Conservation (phyloP, 805 yeast species). For the Alloascoidea africana region DNA sequence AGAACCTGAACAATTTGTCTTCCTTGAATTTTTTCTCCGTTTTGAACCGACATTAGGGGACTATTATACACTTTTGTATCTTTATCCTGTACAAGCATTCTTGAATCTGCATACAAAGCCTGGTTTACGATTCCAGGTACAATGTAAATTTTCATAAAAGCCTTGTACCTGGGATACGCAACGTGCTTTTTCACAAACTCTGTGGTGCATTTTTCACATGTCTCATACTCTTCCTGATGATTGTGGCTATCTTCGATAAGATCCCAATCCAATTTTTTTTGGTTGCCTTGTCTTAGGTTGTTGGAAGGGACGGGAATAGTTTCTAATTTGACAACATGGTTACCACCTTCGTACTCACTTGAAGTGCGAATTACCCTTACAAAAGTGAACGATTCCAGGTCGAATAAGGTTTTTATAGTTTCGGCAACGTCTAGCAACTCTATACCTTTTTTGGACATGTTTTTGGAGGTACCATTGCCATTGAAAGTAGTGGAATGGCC, state of each 20-base stretch:
- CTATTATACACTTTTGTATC: not conserved
- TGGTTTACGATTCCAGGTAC: slow-evolving; percentile 26
- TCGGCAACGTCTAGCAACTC: slow-evolving; percentile 4
- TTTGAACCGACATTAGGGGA: no score
- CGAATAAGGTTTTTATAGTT: slow-evolving; percentile 5
- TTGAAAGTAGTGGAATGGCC: no score
- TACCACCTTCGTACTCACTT: slow-evolving; percentile 4
- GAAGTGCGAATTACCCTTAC: slow-evolving; percentile 9
- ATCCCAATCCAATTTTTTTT: not conserved
- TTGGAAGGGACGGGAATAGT: slow-evolving; percentile 5
- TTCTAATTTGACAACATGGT: slow-evolving; percentile 8
- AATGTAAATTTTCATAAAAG: slow-evolving; percentile 46
- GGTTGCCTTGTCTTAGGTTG: not conserved
- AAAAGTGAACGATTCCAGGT: slow-evolving; percentile 7
- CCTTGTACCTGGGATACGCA: slow-evolving; percentile 48
- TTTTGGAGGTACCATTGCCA: no score
- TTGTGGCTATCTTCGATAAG: no score
- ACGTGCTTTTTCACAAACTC: slow-evolving; percentile 38
- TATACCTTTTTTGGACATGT: no score
- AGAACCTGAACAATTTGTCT: not conserved
- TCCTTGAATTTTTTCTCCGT: not conserved
- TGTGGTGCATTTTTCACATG: slow-evolving; percentile 29
- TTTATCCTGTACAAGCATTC: not conserved
- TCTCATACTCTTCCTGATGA: no score
- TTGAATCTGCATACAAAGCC: not conserved